Base-by-base conservation (phyloP, 2,329 filamentous ascomycete genomes). In the Penicillium crustosum region DNA sequence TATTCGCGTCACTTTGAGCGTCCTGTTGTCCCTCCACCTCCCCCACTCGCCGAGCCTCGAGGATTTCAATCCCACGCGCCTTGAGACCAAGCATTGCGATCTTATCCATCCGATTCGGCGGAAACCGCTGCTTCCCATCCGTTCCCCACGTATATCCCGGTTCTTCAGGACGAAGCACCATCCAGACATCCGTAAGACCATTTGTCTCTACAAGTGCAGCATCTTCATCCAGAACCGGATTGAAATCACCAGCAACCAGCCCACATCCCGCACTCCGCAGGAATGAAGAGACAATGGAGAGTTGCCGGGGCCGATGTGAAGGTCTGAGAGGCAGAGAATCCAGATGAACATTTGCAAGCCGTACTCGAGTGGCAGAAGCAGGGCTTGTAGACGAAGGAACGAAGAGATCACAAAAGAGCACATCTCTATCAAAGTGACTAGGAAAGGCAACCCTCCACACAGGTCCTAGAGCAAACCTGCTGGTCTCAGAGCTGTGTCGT, bases 181-280 rank as follows among this genome's bases (percentile, higher is more conserved):
- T 38, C 76, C 75, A 78, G 6, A 66, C 73, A 60, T 79, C 76
- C 0, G 68, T 49, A 9, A 78, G 68, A 0, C 63, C 59, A 55
- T 74, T 77, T 2, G 65, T 61, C 13, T 57, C 52, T 0, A 78
- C 57, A 6, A 77, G 65, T 0, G 49, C 41, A 3, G 60, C 58
- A 51, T 79, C 77, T 44, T 74, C 69, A 0, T 71, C 67, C 4
- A 75, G 61, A 3, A 76, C 70, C 2, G 73, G 71, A 52, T 78
- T 78, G 57, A 78, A 78, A 52, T 78, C 75, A 12, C 76, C 77
- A 3, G 75, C 75, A 2, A 78, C 66, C 4, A 78, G 43, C 0
- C 74, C 75, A 25, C 57, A 61, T 0, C 66, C 68, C 3, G 66
- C 56, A 15, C 61, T 60, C 10, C n/a, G 45, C 4, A 78, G 60